Evolutionary conservation across 805 yeast species (phyloP), one percentile per base, ranked within the genome.

Genomic region (Ogataea minuta): DNA sequence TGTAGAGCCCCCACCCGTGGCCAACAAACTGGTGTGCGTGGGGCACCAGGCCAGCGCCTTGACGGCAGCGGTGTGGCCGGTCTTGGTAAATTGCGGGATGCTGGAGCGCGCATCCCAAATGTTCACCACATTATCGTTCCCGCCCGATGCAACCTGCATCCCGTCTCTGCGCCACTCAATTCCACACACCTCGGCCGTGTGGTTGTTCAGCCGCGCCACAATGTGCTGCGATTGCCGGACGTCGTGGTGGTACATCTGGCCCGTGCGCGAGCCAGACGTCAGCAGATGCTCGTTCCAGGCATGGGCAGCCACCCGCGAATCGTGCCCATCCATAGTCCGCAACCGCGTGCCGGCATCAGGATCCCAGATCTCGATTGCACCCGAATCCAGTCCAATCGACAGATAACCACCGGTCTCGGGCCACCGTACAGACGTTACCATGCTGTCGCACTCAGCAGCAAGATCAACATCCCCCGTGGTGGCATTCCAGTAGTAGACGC

Each of bases 31-130:
- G 21, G 67, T 67, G 52, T 87, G 91, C 59, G 83, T 83, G 2
- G 98, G 98, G 57, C 95, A 84, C 96, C 97, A 91, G 7, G 91
- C 80, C 34, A 93, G 62, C 2, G 98, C 97, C 63, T 93, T 93
- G 4, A 91, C 96, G 0, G 98, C 98, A 0, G 98, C 96, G 21
- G 77, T 81, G 63, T 91, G 99, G 39, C 79, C 77, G 12, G 82
- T 75, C 58, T 89, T 86, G 10, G 81, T 70, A 59, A 81, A 86
- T 46, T 79, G 74, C 2, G 98, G 96, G 0, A 72, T 63, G 4
- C 68, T 53, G 1, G 79, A 70, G 48, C 96, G 73, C 2, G 84
- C 81, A 60, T 91, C 98, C 97, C 98, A 91, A 32, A 91, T 81
- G 57, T 86, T 83, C 6, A 93, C 95, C 8, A 89, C 65, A 56